Evolutionary conservation across 1,284 basidiomycete species (phyloP).

Genomic region (Ceratobasidium sp.): DNA sequence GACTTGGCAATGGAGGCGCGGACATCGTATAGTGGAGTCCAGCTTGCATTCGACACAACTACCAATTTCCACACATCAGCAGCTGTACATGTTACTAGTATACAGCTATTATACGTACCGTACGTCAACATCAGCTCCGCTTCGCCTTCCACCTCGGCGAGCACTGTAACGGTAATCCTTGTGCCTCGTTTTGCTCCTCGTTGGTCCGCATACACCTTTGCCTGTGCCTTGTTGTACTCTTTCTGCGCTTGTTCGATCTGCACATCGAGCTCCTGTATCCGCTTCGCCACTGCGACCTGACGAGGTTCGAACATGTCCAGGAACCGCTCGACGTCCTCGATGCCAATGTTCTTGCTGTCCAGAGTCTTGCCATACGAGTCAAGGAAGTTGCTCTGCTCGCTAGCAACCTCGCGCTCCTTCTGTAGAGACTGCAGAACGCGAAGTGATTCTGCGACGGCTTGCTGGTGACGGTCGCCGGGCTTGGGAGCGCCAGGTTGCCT

Average conservation of each 20-base stretch:
- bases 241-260: constrained; percentile 45
- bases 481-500: not conserved
- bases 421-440: constrained; percentile 42
- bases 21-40: constrained; percentile 53
- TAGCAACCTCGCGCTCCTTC: constrained; percentile 41
- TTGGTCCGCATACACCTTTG: constrained; percentile 42
- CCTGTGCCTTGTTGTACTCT: constrained; percentile 41
- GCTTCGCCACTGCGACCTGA: constrained; percentile 44
- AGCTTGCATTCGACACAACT: constrained; percentile 52
- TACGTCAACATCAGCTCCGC: not conserved
- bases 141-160: constrained; percentile 48
- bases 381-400: constrained; percentile 46
- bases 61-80: not conserved
- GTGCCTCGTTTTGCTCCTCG: constrained; percentile 47
- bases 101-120: constrained; percentile 44
- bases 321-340: constrained; percentile 47
- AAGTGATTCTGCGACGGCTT: constrained; percentile 44
- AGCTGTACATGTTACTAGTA: constrained; percentile 39
- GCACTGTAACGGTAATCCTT: constrained; percentile 48
- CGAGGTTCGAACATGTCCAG: constrained; percentile 49
- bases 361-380: constrained; percentile 49
- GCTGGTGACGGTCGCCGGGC: constrained; percentile 10
- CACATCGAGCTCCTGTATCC: constrained; percentile 32
- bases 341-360: constrained; percentile 45
- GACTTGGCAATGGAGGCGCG: constrained; percentile 53